These are phyloP conservation scores for Globisporangium okanoganense DNA, from an alignment of 352 stramenopile genomes.

Conservation along the genomic window DNA sequence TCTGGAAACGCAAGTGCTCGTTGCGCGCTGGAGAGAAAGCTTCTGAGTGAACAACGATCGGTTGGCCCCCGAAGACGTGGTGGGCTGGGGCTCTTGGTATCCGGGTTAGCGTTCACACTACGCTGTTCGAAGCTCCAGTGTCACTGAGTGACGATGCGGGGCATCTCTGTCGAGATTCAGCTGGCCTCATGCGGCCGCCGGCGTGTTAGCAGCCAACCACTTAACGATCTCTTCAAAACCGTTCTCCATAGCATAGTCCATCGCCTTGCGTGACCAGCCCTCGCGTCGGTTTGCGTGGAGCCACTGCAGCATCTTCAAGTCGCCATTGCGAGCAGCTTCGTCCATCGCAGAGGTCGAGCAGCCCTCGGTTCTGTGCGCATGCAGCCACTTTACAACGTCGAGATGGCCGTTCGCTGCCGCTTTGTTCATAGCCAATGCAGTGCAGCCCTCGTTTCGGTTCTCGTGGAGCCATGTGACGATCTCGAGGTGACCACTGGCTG, in stretches of 20 bases:
- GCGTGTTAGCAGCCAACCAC: neutral
- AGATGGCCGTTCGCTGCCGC: conserved; percentile 8
- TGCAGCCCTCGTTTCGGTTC: conserved; percentile 6
- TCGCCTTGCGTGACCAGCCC: conserved; percentile 4
- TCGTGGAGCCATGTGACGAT: conserved; percentile 7
- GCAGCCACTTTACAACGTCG: conserved; percentile 5
- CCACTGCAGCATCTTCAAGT: conserved; percentile 9
- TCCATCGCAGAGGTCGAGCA: conserved; percentile 9
- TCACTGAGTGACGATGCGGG: too few species aligned
- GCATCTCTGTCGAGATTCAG: too few species aligned
- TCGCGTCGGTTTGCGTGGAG: conserved; percentile 6
- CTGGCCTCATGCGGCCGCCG: neutral
- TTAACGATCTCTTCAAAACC: neutral
- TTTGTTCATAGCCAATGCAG: conserved; percentile 4
- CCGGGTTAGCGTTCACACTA: too few species aligned
- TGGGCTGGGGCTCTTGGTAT: too few species aligned
- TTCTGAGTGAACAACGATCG: too few species aligned
- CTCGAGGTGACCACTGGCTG: neutral
- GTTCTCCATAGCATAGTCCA: neutral
- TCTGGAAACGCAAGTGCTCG: too few species aligned
- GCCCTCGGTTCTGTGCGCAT: conserved; percentile 1
- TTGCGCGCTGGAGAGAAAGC: too few species aligned
- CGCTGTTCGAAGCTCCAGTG: too few species aligned
- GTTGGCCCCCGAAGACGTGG: too few species aligned
- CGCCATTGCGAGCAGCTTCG: conserved; percentile 1